These are phyloP conservation scores for Cladophialophora bantiana DNA, from an alignment of 2,329 filamentous ascomycete species.

Conservation along the genomic window DNA sequence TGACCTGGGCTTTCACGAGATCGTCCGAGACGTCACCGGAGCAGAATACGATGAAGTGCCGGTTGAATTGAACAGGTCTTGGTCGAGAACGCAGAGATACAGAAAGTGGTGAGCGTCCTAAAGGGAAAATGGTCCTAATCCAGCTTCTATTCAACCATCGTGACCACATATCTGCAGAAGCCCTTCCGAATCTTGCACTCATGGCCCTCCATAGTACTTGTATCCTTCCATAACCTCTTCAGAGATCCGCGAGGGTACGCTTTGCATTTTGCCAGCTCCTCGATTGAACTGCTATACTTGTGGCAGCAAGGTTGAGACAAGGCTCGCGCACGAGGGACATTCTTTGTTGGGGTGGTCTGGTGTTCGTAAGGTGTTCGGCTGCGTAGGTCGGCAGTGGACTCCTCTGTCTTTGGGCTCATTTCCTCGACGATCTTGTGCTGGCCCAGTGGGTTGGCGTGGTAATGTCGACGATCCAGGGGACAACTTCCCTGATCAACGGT, in stretches of 20 bases:
- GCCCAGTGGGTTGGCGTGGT: slow-evolving; percentile 3
- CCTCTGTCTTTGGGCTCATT: neutral
- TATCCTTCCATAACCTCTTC: neutral
- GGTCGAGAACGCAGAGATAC: neutral
- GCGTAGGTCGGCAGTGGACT: slow-evolving; percentile 10
- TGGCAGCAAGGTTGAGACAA: slow-evolving; percentile 19
- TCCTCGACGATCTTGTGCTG: slow-evolving; percentile 14
- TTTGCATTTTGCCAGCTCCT: slow-evolving; percentile 16
- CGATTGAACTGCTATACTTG: slow-evolving; percentile 5
- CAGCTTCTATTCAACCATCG: neutral
- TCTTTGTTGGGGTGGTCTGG: slow-evolving; percentile 25
- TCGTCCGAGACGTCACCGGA: neutral
- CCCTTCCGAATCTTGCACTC: neutral
- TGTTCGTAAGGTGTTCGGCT: slow-evolving; percentile 12
- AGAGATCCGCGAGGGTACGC: slow-evolving; percentile 13
- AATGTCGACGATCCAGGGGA: slow-evolving; percentile 26
- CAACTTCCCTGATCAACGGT: slow-evolving; percentile 27
- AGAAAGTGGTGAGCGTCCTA: neutral
- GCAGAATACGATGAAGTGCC: neutral
- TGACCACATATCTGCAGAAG: neutral
- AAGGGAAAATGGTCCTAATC: neutral
- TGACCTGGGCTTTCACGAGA: neutral
- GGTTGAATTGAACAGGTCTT: slow-evolving; percentile 1
- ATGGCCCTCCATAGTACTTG: neutral
- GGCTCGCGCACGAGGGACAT: slow-evolving; percentile 12